Evolutionary conservation across 331 rosid species (phyloP), one percentile per base, ranked within the genome.

Genomic region (Rhamnella rubrinervis): DNA sequence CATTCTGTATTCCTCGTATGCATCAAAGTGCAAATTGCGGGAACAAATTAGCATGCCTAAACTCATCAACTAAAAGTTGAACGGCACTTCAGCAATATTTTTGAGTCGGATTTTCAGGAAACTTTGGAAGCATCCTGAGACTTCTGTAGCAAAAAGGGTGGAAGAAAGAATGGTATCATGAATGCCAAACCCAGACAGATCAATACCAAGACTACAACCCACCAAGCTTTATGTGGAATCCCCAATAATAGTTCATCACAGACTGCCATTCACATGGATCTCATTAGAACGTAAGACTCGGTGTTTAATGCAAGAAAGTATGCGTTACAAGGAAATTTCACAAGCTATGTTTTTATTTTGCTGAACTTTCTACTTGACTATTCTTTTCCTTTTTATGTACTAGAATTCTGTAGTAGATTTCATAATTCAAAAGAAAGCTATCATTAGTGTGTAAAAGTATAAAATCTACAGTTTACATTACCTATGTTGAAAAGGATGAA

Each of bases 221-320:
- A 84, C 96, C 97, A 91, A 72, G 84, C 91, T 76, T 82, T 75
- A 66, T 83, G 75, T 50, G 96, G 93, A 75, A 91, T 76, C 66
- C 96, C 93, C 59, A 88, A 31, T 44, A 86, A 59, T 49, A 91
- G 88, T 76, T 85, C 93, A 73, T 88, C 93, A 61, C 89, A 91
- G 37, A 91, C 84, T 90, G 92, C 58, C 63, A 61, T 21, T 67
- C 61, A 61, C 4, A 53, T 50, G 57, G 56, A 71, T 44, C 49
- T 12, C 14, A 44, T 44, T 44, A 44, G 49, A 8, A 44, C 13
- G 14, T 12, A 44, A 11, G 49, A 44, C 49, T 9, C 1, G 47
- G 47, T 44, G 49, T 44, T 44, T 44, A 14, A 44, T 44, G 49
- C 49, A 44, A 8, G 13, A 44, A 11, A 44, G 49, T 8, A 44